phyloP scores from a whole-genome alignment of 1,139 yeast species.

The Taphrina populina region DNA sequence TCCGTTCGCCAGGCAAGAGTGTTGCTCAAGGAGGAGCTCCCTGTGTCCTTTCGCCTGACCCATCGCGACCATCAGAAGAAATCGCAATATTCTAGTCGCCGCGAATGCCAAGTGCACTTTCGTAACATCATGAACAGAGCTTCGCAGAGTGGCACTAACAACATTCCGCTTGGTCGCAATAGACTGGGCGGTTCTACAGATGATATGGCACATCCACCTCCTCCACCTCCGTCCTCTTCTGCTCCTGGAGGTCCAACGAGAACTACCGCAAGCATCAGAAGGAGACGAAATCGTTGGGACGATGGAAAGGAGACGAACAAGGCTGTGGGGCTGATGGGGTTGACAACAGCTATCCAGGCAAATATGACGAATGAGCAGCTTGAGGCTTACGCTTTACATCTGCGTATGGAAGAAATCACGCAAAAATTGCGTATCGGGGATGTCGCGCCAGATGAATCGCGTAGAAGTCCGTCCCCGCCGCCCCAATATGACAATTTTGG shows the following conservation, averaged over 20 bases:
- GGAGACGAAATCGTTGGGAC: slow-evolving; percentile 45
- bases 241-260: slow-evolving; percentile 26
- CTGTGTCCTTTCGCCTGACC: background rate
- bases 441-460: slow-evolving; percentile 46
- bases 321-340: slow-evolving; percentile 43
- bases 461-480: slow-evolving; percentile 79
- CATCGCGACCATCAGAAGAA: too few relatives aligned
- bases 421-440: slow-evolving; percentile 57
- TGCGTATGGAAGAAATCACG: slow-evolving; percentile 76
- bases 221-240: slow-evolving; percentile 36
- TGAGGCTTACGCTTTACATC: slow-evolving; percentile 71
- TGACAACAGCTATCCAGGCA: slow-evolving; percentile 51
- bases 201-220: slow-evolving; percentile 39
- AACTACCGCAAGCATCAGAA: slow-evolving; percentile 29
- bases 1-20: too few relatives aligned
- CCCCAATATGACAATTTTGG: slow-evolving; percentile 85
- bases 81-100: too few relatives aligned
- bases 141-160: slow-evolving; percentile 41
- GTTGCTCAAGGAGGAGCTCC: slow-evolving; percentile 10
- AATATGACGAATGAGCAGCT: slow-evolving; percentile 80
- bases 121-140: slow-evolving; percentile 4
- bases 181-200: slow-evolving; percentile 37
- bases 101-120: slow-evolving; percentile 33
- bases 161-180: slow-evolving; percentile 42
- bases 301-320: slow-evolving; percentile 41